phyloP scores from a whole-genome alignment of 768 basidiomycete genomes.

The Gyrodon lividus region DNA sequence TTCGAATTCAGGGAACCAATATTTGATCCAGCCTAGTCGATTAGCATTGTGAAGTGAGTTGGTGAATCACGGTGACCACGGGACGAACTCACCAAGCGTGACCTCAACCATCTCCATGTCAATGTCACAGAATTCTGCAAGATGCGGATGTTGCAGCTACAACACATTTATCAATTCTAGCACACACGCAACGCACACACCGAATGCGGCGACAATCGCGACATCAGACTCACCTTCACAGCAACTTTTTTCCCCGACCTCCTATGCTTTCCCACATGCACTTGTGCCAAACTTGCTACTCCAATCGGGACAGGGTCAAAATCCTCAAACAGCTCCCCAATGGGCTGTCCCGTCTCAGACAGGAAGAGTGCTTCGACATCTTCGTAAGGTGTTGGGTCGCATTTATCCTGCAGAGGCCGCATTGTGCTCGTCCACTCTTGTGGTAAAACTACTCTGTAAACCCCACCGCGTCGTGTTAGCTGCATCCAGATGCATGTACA shows the following conservation, averaged over 20 bases:
- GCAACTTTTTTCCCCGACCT: constrained; percentile 76
- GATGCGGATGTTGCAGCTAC: constrained; percentile 87
- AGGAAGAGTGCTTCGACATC: constrained; percentile 75
- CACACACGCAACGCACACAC: neutral
- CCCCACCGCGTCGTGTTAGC: constrained; percentile 10
- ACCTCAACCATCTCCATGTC: constrained; percentile 87
- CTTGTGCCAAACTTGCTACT: constrained; percentile 94
- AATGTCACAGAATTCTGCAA: constrained; percentile 88
- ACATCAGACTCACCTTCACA: constrained; percentile 59
- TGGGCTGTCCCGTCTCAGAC: constrained; percentile 70
- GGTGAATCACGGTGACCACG: neutral
- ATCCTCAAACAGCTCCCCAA: constrained; percentile 77
- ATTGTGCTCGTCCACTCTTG: constrained; percentile 61
- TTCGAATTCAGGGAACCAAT: constrained; percentile 94
- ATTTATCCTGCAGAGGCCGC: constrained; percentile 83
- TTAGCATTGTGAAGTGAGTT: constrained; percentile 3
- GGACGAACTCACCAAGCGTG: constrained; percentile 50
- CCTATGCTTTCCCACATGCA: constrained; percentile 78
- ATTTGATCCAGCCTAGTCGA: constrained; percentile 73
- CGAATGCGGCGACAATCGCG: neutral
- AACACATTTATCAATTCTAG: constrained; percentile 7
- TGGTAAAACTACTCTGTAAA: constrained; percentile 51
- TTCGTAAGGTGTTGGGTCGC: constrained; percentile 82
- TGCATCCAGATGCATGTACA: constrained; percentile 28
- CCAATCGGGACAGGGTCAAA: constrained; percentile 90